These are phyloP conservation scores for Fagus sylvatica DNA, from an alignment of 306 rosid species.

Conservation along the genomic window DNA sequence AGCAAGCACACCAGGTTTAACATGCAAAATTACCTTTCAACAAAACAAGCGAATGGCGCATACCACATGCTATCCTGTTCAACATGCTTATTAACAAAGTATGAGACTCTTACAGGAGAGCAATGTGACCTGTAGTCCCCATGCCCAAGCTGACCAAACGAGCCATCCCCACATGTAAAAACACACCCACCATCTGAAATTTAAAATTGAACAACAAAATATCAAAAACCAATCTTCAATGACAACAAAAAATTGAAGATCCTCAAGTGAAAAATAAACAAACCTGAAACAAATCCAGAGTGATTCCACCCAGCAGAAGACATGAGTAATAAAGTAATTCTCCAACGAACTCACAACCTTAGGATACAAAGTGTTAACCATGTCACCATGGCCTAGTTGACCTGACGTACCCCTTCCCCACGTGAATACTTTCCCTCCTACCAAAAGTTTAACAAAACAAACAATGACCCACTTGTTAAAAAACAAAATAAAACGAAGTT, in stretches of 20 bases:
- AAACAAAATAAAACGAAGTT: neutral
- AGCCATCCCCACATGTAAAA: conserved; percentile 88
- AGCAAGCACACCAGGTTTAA: neutral
- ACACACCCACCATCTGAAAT: conserved; percentile 56
- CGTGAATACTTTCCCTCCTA: conserved; percentile 74
- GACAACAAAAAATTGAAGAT: neutral
- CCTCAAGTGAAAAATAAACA: neutral
- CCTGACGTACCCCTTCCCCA: conserved; percentile 95
- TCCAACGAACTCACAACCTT: conserved; percentile 56
- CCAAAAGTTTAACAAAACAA: neutral
- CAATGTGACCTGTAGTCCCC: conserved; percentile 59
- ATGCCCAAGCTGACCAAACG: conserved; percentile 98
- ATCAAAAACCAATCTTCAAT: neutral
- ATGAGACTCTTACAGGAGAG: conserved; percentile 59
- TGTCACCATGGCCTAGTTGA: conserved; percentile 73
- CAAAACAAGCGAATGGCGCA: conserved; percentile 90
- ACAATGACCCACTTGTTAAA: neutral
- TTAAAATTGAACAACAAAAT: conserved; percentile 13
- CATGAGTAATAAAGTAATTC: conserved; percentile 46
- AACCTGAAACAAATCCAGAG: conserved; percentile 95
- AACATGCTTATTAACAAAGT: conserved; percentile 53
- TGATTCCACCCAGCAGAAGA: conserved; percentile 96
- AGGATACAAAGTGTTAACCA: conserved; percentile 48
- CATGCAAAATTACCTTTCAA: conserved; percentile 53
- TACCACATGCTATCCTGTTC: conserved; percentile 75